Percentiles rank a stretch among this genome's conserved stretches.
phyloP scores from a whole-genome alignment of 257 asterid species.

The Craterostigma plantagineum region DNA sequence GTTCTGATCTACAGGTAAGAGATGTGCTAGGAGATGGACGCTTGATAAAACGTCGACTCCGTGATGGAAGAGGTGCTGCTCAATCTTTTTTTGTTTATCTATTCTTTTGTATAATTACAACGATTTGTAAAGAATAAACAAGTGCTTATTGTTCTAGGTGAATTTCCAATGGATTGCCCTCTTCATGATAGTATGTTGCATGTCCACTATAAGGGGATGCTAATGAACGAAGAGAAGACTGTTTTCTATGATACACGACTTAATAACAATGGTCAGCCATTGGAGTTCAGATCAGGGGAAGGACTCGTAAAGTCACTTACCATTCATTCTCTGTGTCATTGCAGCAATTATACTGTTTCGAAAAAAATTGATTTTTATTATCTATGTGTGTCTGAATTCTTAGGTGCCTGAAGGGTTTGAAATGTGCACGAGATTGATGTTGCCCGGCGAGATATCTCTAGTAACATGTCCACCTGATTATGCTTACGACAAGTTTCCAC shows the following conservation, averaged over 20 bases:
- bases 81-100: conserved; percentile 1
- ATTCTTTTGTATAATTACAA: neutral
- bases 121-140: neutral
- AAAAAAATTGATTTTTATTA: neutral
- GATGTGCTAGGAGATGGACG: conserved; percentile 99
- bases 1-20: conserved; percentile 45
- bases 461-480: conserved; percentile 94
- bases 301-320: conserved; percentile 58
- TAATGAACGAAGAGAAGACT: conserved; percentile 59
- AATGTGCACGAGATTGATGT: conserved; percentile 87
- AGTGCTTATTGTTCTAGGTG: conserved; percentile 36
- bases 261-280: conserved; percentile 58
- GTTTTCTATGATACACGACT: conserved; percentile 72
- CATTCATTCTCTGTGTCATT: conserved; percentile 8
- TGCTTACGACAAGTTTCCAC: conserved; percentile 89
- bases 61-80: conserved; percentile 77
- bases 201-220: conserved; percentile 88
- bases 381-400: conserved; percentile 1
- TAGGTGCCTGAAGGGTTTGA: conserved; percentile 99
- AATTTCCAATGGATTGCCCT: conserved; percentile 99
- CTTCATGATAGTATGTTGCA: conserved; percentile 80
- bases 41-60: conserved; percentile 70
- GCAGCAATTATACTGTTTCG: conserved; percentile 1
- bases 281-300: conserved; percentile 97
- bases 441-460: conserved; percentile 85